Evolutionary conservation across 2,329 filamentous ascomycete genomes (phyloP).

Genomic region (Phialophora macrospora): DNA sequence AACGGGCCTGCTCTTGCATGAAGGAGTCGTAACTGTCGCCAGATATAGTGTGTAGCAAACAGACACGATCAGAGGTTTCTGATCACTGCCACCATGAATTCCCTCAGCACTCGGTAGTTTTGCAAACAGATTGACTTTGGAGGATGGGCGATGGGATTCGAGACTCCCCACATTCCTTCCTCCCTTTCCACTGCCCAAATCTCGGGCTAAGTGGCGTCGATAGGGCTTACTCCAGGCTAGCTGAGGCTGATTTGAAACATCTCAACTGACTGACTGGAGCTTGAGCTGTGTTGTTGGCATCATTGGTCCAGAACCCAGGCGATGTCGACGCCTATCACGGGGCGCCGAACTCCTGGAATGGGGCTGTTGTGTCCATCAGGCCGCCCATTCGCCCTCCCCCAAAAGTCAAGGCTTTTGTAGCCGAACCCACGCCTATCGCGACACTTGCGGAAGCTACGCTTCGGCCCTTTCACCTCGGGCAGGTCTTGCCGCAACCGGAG

Average conservation of each 20-base stretch:
- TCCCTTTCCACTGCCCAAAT: constrained; percentile 11
- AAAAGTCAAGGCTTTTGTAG: neutral
- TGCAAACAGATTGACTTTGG: neutral
- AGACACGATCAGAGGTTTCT: neutral
- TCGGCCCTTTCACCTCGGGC: constrained; percentile 16
- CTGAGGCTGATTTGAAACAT: constrained; percentile 22
- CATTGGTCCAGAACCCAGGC: constrained; percentile 8
- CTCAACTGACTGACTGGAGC: constrained; percentile 3
- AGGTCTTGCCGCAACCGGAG: constrained; percentile 4
- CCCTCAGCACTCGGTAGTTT: neutral
- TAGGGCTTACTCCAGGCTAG: constrained; percentile 8
- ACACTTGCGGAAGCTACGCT: constrained; percentile 22
- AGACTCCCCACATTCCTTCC: constrained; percentile 8
- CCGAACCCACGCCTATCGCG: constrained; percentile 4
- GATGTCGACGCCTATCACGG: constrained; percentile 10
- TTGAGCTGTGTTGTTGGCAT: neutral
- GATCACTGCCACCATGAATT: neutral
- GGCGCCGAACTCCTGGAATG: neutral
- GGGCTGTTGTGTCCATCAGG: constrained; percentile 1
- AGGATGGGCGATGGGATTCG: neutral
- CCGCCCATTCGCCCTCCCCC: constrained; percentile 14
- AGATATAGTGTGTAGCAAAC: constrained; percentile 4
- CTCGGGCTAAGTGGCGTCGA: constrained; percentile 4
- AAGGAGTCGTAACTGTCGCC: neutral
- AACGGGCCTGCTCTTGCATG: neutral